phyloP scores from a whole-genome alignment of 345 rosid genomes.

The Gossypium herbaceum region DNA sequence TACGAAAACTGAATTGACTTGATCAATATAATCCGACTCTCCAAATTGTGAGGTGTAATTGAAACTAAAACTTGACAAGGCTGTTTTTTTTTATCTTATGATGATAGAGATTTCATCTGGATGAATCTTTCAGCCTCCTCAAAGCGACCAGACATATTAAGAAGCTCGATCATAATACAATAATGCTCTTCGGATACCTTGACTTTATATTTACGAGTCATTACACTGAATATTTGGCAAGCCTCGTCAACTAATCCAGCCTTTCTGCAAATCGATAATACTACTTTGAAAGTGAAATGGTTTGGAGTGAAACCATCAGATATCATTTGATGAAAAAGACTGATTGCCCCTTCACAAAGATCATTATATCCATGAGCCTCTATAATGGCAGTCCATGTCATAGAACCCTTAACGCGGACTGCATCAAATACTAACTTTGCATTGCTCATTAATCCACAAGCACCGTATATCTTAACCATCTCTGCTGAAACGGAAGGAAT shows the following conservation, averaged over 20 bases:
- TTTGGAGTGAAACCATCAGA: conserved; percentile 55
- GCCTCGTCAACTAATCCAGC: conserved; percentile 77
- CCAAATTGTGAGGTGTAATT: not conserved
- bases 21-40: not conserved
- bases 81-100: not conserved
- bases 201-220: conserved; percentile 42
- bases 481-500: conserved; percentile 64
- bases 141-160: conserved; percentile 32
- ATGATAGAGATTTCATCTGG: conserved; percentile 27
- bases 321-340: conserved; percentile 56
- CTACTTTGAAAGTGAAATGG: conserved; percentile 57
- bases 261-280: conserved; percentile 56
- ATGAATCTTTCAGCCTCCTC: conserved; percentile 46
- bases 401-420: conserved; percentile 59
- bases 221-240: conserved; percentile 41
- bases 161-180: conserved; percentile 40
- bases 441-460: conserved; percentile 41
- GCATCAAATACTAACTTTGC: conserved; percentile 53
- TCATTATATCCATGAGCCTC: conserved; percentile 54
- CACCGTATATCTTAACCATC: conserved; percentile 68
- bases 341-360: conserved; percentile 44
- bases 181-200: conserved; percentile 46
- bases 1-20: not conserved
- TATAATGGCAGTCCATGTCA: conserved; percentile 79
- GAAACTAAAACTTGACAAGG: not conserved